Percentiles rank a stretch among this genome's conserved stretches.
Conservation (phyloP, 129 eudicot species). For the Oenanthe sinensis region DNA sequence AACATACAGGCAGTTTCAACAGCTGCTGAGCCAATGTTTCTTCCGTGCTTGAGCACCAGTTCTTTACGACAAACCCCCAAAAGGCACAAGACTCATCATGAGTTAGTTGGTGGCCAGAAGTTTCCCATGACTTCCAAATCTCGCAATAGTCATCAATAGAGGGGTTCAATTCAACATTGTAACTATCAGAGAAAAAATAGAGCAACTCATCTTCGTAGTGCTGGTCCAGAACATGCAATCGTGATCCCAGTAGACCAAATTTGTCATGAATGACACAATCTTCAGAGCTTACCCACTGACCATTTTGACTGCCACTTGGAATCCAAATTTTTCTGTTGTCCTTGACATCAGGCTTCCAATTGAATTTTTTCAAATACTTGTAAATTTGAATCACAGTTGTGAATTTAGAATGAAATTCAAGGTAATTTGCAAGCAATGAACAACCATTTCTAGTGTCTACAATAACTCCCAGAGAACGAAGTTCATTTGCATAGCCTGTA, state of each 20-base stretch:
- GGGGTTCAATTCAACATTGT: slow-evolving; percentile 31
- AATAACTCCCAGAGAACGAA: slow-evolving; percentile 23
- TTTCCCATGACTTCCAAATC: slow-evolving; percentile 50
- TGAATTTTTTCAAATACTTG: slow-evolving; percentile 16
- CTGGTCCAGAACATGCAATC: slow-evolving; percentile 32
- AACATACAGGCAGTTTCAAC: slow-evolving; percentile 29
- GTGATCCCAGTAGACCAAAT: slow-evolving; percentile 24
- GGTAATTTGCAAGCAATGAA: slow-evolving; percentile 29
- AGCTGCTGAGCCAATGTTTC: slow-evolving; percentile 13
- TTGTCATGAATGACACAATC: slow-evolving; percentile 45
- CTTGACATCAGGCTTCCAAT: slow-evolving; percentile 27
- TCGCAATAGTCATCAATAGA: slow-evolving; percentile 37
- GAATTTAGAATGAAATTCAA: slow-evolving; percentile 21
- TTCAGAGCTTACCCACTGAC: slow-evolving; percentile 37
- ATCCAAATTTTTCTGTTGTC: slow-evolving; percentile 29
- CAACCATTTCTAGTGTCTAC: slow-evolving; percentile 19
- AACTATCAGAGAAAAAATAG: slow-evolving; percentile 25
- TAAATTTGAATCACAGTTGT: slow-evolving; percentile 25
- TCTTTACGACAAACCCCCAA: slow-evolving; percentile 34
- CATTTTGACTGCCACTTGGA: slow-evolving; percentile 29
- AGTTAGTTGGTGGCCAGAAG: slow-evolving; percentile 18
- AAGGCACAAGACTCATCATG: slow-evolving; percentile 41
- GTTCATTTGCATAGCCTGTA: slow-evolving; percentile 21
- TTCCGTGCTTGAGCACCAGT: slow-evolving; percentile 22
- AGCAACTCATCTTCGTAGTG: slow-evolving; percentile 28